Evolutionary conservation across 768 basidiomycete genomes (phyloP).

Genomic region (Podaxis sp.): DNA sequence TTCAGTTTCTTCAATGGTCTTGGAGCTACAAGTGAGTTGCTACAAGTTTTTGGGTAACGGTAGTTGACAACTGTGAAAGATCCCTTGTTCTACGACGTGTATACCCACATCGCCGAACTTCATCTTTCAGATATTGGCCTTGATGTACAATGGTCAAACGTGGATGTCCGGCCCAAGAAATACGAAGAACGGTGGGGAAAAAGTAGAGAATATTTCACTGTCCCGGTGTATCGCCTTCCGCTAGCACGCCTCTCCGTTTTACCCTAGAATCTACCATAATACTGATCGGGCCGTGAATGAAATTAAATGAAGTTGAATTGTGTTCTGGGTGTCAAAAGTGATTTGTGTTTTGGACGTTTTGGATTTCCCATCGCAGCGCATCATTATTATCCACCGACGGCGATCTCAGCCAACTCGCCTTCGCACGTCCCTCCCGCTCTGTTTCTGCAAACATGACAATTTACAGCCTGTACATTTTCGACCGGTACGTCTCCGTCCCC

Average conservation of each 20-base stretch:
- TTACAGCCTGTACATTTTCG: slow-evolving; percentile 90
- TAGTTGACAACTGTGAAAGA: slow-evolving; percentile 44
- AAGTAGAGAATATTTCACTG: slow-evolving; percentile 71
- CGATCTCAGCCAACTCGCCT: not conserved
- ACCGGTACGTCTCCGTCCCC: slow-evolving; percentile 53
- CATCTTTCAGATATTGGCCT: slow-evolving; percentile 83
- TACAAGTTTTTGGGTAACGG: slow-evolving; percentile 1
- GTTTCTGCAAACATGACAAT: slow-evolving; percentile 63
- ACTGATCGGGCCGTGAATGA: not conserved
- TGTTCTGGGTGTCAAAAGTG: not conserved
- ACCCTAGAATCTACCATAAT: slow-evolving; percentile 1
- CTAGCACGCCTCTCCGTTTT: slow-evolving; percentile 35
- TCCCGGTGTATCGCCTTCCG: slow-evolving; percentile 75
- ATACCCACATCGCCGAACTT: slow-evolving; percentile 78
- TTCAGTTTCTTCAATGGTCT: slow-evolving; percentile 98
- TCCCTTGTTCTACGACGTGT: slow-evolving; percentile 87
- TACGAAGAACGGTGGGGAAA: slow-evolving; percentile 71
- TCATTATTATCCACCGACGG: not conserved
- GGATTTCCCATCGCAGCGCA: not conserved
- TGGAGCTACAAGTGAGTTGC: slow-evolving; percentile 83
- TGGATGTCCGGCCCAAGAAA: slow-evolving; percentile 55
- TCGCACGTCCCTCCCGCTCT: slow-evolving; percentile 3
- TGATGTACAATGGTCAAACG: slow-evolving; percentile 78
- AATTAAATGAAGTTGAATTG: not conserved
- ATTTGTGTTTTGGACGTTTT: not conserved